Evolutionary conservation across 106 monocot genomes (phyloP), one percentile per base, ranked within the genome.

Genomic region (Amphibolis antarctica): DNA sequence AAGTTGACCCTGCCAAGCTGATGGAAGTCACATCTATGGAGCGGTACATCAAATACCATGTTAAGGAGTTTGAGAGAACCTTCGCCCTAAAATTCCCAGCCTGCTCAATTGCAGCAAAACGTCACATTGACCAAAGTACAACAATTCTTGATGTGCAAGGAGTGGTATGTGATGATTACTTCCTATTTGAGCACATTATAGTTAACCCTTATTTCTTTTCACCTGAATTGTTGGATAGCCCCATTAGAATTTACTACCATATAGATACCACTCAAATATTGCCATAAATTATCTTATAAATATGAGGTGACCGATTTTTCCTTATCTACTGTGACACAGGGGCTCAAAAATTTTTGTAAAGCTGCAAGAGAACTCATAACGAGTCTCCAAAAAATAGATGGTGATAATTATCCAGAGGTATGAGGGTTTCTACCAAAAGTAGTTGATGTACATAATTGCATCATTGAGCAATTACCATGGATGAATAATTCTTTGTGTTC

Each of bases 121-220:
- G 61, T 13, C 74, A 75, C 44, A 68, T 75, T 24, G 74, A 75
- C 46, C 63, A 62, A 22, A 75, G 67, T 24, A 75, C 74, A 42
- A 75, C 74, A 43, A 75, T 75, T 44, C 67, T 75, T 46, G 74
- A 75, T 30, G 74, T 75, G 1, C 74, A 75, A 18, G 74, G 74
- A 12, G 67, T 75, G 74, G 74, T 74, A 74, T 4, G 71, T 55
- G 13, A 1, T 48, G 45, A 45, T 48, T 0, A 26, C 10, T 52
- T 14, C 1, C 12, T 44, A 36, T 7, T 2, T 36, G 36, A 36
- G 7, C 36, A 36, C 2, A 36, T 36, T 36, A 36, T 36, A 36
- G 7, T 36, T 36, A 7, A 36, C 36, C 36, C 36, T 7, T 36
- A 36, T 36, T 36, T 36, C 2, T 36, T 36, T 36, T 7, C 4